Conservation (phyloP, 2,329 filamentous ascomycete species). For the Ceratocystis albifundus region DNA sequence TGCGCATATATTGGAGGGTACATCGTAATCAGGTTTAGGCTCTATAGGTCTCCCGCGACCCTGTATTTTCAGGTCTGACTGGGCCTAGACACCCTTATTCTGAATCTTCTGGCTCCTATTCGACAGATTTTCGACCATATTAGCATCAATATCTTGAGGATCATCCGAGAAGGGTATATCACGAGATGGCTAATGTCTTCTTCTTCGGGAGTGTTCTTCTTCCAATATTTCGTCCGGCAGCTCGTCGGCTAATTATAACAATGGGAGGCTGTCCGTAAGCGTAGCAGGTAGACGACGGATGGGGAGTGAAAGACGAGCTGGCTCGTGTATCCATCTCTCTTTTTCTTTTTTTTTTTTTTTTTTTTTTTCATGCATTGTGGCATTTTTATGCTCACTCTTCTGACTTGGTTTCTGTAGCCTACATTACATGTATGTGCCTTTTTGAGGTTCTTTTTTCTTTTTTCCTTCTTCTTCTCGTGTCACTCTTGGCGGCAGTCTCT, state of each 20-base stretch:
- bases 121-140: background rate
- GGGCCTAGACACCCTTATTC: background rate
- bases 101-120: background rate
- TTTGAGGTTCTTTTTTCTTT: too few relatives aligned
- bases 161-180: background rate
- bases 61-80: constrained; percentile 2
- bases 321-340: background rate
- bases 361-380: too few relatives aligned
- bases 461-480: background rate
- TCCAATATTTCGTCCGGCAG: background rate
- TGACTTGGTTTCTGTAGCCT: too few relatives aligned
- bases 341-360: too few relatives aligned
- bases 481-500: too few relatives aligned
- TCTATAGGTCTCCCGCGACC: background rate
- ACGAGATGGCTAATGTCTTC: background rate
- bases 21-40: background rate
- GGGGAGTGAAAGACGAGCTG: background rate
- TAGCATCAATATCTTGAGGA: background rate
- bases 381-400: background rate
- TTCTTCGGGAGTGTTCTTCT: background rate
- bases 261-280: background rate
- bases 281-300: background rate
- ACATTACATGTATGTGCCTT: background rate
- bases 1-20: background rate
- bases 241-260: background rate